Evolutionary conservation across 2,329 filamentous ascomycete species (phyloP).

Genomic region (Talaromyces sp.): DNA sequence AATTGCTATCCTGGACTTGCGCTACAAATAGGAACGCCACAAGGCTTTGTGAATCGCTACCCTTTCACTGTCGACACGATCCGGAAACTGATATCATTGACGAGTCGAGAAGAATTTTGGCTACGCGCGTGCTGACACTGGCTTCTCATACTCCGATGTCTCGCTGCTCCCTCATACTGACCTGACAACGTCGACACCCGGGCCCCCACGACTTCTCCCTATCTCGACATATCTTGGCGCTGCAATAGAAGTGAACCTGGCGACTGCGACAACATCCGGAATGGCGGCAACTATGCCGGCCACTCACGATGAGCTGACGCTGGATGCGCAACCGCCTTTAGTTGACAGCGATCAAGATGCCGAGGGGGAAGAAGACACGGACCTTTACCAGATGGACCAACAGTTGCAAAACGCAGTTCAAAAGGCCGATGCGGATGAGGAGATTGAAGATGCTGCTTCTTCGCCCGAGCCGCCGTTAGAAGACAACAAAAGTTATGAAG

Average conservation of each 20-base stretch:
- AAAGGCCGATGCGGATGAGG: slow-evolving; percentile 28
- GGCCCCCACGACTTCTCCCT: slow-evolving; percentile 11
- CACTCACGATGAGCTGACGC: slow-evolving; percentile 29
- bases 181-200: slow-evolving; percentile 20
- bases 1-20: slow-evolving; percentile 2
- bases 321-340: slow-evolving; percentile 26
- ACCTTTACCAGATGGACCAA: slow-evolving; percentile 35
- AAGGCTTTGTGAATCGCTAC: slow-evolving; percentile 4
- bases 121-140: background rate
- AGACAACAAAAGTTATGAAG: slow-evolving; percentile 17
- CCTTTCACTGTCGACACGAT: background rate
- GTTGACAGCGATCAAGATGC: slow-evolving; percentile 39
- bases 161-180: slow-evolving; percentile 16
- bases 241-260: slow-evolving; percentile 25
- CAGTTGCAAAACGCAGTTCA: slow-evolving; percentile 34
- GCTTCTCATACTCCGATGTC: slow-evolving; percentile 17
- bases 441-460: slow-evolving; percentile 20
- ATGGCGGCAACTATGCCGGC: slow-evolving; percentile 38
- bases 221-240: slow-evolving; percentile 6
- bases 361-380: slow-evolving; percentile 39
- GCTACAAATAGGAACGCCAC: slow-evolving; percentile 7
- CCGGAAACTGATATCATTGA: background rate
- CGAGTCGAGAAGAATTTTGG: background rate
- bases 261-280: slow-evolving; percentile 30
- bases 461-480: slow-evolving; percentile 31